Evolutionary conservation across 805 yeast species (phyloP).

Genomic region (Hermanozyma aechmeae): DNA sequence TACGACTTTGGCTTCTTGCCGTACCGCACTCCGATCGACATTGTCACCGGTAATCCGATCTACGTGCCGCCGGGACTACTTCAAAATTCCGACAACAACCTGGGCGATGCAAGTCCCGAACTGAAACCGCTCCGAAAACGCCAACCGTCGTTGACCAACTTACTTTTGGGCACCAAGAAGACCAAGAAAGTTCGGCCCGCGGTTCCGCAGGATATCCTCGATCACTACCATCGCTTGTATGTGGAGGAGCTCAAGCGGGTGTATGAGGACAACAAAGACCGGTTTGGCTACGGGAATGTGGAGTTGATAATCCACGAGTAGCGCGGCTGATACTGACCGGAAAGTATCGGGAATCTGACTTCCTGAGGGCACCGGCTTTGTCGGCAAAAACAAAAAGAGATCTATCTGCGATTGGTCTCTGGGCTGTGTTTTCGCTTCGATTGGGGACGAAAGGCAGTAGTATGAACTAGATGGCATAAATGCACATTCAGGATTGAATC

Average conservation of each 20-base stretch:
- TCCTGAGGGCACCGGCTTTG: no score
- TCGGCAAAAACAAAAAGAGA: no score
- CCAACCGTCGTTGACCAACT: slow-evolving; percentile 18
- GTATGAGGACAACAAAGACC: slow-evolving; percentile 56
- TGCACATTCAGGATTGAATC: no score
- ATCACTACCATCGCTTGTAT: slow-evolving; percentile 66
- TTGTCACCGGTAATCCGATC: slow-evolving; percentile 68
- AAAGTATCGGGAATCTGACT: no score
- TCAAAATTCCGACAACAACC: slow-evolving; percentile 19
- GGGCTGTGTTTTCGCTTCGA: no score
- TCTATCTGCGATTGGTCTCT: no score
- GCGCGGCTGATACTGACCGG: neutral
- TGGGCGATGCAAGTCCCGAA: slow-evolving; percentile 3
- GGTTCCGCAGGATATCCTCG: slow-evolving; percentile 37
- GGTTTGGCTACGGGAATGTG: slow-evolving; percentile 43
- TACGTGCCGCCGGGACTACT: slow-evolving; percentile 38
- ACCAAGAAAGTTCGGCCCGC: slow-evolving; percentile 15
- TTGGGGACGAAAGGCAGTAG: no score
- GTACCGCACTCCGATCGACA: slow-evolving; percentile 66
- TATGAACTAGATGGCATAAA: no score
- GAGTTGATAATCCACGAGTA: slow-evolving; percentile 38
- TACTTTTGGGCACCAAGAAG: slow-evolving; percentile 12
- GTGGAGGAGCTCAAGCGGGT: slow-evolving; percentile 52
- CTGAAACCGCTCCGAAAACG: slow-evolving; percentile 18
- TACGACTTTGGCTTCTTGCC: slow-evolving; percentile 90